phyloP scores from a whole-genome alignment of 139 green algal genomes.

The Nannochloris sp. region DNA sequence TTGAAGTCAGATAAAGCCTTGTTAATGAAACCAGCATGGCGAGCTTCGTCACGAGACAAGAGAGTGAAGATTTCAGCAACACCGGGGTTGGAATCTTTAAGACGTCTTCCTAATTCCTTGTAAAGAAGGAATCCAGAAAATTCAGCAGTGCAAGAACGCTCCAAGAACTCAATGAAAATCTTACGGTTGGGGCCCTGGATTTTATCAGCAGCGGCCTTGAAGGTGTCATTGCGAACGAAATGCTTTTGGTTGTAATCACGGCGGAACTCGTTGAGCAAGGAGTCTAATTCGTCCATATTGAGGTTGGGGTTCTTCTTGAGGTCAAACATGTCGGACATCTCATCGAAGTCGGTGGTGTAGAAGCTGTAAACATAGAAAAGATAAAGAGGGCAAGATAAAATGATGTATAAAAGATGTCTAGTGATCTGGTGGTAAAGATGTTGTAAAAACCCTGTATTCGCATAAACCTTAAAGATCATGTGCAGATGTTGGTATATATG shows the following conservation, averaged over 20 bases:
- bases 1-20: conserved; percentile 94
- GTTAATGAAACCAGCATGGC: conserved; percentile 98
- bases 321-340: conserved; percentile 97
- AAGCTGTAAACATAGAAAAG: conserved; percentile 47
- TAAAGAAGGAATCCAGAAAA: conserved; percentile 99
- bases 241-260: conserved; percentile 98
- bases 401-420: background rate
- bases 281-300: conserved; percentile 80
- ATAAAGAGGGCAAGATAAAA: background rate
- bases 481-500: background rate
- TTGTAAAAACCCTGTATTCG: background rate
- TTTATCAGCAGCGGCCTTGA: conserved; percentile 87
- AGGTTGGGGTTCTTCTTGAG: conserved; percentile 91
- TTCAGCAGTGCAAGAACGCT: conserved; percentile 98
- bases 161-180: conserved; percentile 99
- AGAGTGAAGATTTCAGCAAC: conserved; percentile 97
- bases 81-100: conserved; percentile 88
- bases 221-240: conserved; percentile 96
- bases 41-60: conserved; percentile 97
- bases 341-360: conserved; percentile 99
- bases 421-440: background rate
- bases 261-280: conserved; percentile 88
- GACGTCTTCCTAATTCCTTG: conserved; percentile 96
- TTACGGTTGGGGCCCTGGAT: conserved; percentile 77
- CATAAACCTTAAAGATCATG: background rate